phyloP scores from a whole-genome alignment of 352 stramenopile species.

The Globisporangium spinosum region DNA sequence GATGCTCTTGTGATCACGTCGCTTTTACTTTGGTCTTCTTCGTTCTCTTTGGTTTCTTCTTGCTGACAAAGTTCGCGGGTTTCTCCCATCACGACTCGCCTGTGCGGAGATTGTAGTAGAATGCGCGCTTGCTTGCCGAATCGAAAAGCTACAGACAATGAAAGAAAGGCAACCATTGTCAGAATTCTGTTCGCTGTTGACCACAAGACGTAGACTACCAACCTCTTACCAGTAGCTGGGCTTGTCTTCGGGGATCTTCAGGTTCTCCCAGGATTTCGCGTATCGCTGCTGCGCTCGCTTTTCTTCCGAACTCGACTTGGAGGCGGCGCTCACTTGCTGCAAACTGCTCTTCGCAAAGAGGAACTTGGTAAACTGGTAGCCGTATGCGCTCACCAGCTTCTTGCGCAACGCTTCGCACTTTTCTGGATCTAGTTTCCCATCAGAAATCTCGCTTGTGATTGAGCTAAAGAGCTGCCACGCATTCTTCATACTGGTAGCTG shows the following conservation, averaged over 20 bases:
- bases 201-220: not conserved
- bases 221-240: slow-evolving; percentile 70
- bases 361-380: slow-evolving; percentile 49
- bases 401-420: slow-evolving; percentile 26
- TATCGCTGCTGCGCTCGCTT: slow-evolving; percentile 34
- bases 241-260: slow-evolving; percentile 41
- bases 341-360: slow-evolving; percentile 49
- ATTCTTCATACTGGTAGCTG: not conserved
- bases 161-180: too few relatives aligned
- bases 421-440: slow-evolving; percentile 18
- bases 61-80: slow-evolving; percentile 31
- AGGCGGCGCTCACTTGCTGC: slow-evolving; percentile 20
- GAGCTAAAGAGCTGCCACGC: slow-evolving; percentile 22
- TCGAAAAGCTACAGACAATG: slow-evolving; percentile 35
- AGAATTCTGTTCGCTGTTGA: too few relatives aligned
- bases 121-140: slow-evolving; percentile 33
- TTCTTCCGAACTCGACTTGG: slow-evolving; percentile 32
- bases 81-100: slow-evolving; percentile 61
- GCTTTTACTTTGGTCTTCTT: slow-evolving; percentile 26
- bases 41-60: slow-evolving; percentile 12
- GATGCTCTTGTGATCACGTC: not conserved
- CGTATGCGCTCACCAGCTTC: slow-evolving; percentile 34
- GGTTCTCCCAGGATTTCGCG: slow-evolving; percentile 30
- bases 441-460: slow-evolving; percentile 21
- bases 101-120: slow-evolving; percentile 74